Conservation (phyloP, 257 asterid species). For the Voacanga thouarsii region DNA sequence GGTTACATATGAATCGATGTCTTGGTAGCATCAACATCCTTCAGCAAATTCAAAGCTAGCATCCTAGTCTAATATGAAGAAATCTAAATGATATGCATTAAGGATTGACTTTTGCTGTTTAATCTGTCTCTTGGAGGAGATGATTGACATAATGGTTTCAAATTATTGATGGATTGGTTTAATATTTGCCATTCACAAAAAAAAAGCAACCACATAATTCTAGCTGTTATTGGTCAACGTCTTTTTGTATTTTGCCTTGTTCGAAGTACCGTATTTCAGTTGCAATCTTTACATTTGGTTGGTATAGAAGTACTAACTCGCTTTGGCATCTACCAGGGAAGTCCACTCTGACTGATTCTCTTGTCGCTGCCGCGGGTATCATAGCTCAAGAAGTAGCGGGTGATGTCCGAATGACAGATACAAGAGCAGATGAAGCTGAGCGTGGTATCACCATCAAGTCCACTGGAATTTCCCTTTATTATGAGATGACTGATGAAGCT, state of each 20-base stretch:
- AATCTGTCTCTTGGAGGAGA: background rate
- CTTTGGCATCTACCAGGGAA: constrained; percentile 25
- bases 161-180: background rate
- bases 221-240: too few species aligned
- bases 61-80: background rate
- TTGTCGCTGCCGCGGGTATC: constrained; percentile 49
- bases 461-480: constrained; percentile 44
- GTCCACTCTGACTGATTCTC: constrained; percentile 45
- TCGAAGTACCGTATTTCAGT: background rate
- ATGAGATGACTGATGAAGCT: constrained; percentile 36
- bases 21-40: background rate
- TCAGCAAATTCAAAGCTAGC: too few species aligned
- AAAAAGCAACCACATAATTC: too few species aligned
- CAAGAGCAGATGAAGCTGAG: constrained; percentile 50
- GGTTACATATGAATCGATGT: background rate
- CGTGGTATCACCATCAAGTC: constrained; percentile 50
- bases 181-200: background rate
- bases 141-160: background rate
- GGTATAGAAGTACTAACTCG: background rate
- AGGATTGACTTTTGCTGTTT: background rate
- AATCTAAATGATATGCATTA: background rate
- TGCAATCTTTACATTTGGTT: background rate
- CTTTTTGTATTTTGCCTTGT: background rate
- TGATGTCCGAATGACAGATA: constrained; percentile 47
- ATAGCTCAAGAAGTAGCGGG: constrained; percentile 52